Evolutionary conservation across 169 alveolate genomes (phyloP).

Genomic region (Eimeria praecox): DNA sequence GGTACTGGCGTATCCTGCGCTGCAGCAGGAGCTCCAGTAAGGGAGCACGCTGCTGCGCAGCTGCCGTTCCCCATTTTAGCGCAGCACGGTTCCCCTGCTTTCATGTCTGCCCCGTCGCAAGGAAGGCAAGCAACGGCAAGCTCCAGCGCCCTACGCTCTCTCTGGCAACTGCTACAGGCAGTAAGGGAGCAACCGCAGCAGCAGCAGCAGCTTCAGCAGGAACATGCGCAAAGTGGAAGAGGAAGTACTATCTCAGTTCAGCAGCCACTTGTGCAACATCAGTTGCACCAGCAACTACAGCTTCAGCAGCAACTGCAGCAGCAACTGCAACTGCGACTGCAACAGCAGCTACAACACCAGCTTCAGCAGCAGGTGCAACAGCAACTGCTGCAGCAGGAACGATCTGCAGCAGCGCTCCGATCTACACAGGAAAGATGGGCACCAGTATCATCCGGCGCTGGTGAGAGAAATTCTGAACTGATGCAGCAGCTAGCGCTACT

Average conservation of each 20-base stretch:
- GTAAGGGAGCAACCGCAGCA: conserved; percentile 40
- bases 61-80: neutral
- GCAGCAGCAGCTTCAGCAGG: conserved; percentile 32
- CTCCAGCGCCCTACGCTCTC: neutral
- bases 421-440: conserved; percentile 26
- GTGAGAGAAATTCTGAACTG: neutral
- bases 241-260: neutral
- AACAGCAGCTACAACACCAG: conserved; percentile 49
- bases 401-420: conserved; percentile 42
- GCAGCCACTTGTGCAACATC: conserved; percentile 25
- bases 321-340: conserved; percentile 17
- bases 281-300: conserved; percentile 57
- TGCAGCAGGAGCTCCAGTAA: neutral
- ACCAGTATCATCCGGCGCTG: neutral
- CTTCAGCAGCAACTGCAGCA: conserved; percentile 47
- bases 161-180: conserved; percentile 51
- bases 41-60: conserved; percentile 40
- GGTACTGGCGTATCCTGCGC: neutral
- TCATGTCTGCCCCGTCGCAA: neutral
- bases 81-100: neutral
- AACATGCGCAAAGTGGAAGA: conserved; percentile 3
- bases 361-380: conserved; percentile 20
- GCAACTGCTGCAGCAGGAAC: conserved; percentile 47
- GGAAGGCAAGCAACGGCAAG: neutral
- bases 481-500: conserved; percentile 27